A percentile compares a stretch with the other conserved stretches of the same genome.
Conservation (phyloP, 495 filamentous ascomycete genomes). For the Aspergillus hancockii region DNA sequence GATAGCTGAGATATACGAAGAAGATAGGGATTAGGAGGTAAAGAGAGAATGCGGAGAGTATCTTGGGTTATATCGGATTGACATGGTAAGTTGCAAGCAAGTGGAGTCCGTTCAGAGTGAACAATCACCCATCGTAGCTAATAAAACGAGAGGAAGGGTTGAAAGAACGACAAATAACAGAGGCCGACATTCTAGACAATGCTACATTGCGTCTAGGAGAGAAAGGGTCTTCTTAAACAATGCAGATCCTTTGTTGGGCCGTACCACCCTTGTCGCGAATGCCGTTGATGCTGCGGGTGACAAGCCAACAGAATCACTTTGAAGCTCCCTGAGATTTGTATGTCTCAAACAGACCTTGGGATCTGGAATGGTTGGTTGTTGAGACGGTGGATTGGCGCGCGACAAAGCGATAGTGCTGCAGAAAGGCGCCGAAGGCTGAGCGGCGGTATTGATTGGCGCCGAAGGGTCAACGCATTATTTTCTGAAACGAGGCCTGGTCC, state of each 20-base stretch:
- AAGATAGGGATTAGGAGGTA: neutral
- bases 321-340: neutral
- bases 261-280: neutral
- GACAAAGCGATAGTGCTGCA: constrained; percentile 7
- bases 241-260: neutral
- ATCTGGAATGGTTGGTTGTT: constrained; percentile 5
- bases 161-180: constrained; percentile 1
- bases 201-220: neutral
- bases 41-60: constrained; percentile 3
- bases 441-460: constrained; percentile 6
- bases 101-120: neutral
- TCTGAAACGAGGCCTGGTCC: neutral
- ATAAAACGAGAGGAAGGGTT: neutral
- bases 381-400: constrained; percentile 9
- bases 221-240: neutral
- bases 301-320: neutral
- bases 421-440: neutral
- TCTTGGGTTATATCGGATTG: neutral
- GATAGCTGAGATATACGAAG: neutral
- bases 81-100: neutral
- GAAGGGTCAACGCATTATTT: neutral
- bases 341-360: neutral
- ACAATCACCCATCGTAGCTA: neutral
- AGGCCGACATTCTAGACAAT: neutral
- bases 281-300: neutral